Evolutionary conservation across 345 rosid species (phyloP).

Genomic region (Erodium maritimum): DNA sequence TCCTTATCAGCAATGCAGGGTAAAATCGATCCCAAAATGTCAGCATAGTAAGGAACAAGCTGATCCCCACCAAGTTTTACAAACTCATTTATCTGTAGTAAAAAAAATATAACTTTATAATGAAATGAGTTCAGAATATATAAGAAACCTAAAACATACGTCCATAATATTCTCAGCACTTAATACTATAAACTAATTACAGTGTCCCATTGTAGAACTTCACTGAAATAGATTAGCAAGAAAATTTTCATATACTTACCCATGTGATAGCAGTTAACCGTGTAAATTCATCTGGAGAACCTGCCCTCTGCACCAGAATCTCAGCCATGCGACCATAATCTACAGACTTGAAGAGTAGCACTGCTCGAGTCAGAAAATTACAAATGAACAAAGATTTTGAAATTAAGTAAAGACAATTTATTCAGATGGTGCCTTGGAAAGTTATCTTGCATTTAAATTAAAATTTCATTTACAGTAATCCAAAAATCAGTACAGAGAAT

Average conservation of each 20-base stretch:
- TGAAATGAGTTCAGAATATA: neutral
- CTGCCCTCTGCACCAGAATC: conserved; percentile 93
- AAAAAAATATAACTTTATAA: neutral
- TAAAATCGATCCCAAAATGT: conserved; percentile 87
- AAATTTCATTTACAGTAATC: neutral
- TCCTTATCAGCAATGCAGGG: conserved; percentile 98
- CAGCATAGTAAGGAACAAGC: conserved; percentile 91
- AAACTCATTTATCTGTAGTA: conserved; percentile 81
- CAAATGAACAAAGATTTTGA: conserved; percentile 28
- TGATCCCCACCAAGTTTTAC: conserved; percentile 99
- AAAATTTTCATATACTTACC: conserved; percentile 33
- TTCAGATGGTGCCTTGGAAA: neutral
- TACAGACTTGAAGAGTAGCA: conserved; percentile 98
- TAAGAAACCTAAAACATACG: neutral
- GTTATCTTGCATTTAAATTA: neutral
- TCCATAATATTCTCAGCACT: neutral
- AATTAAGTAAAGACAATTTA: conserved; percentile 2
- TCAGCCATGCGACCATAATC: conserved; percentile 99
- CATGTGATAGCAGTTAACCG: conserved; percentile 94
- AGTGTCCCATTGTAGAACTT: neutral
- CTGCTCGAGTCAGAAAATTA: conserved; percentile 78
- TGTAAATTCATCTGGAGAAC: conserved; percentile 89
- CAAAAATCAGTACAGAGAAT: neutral
- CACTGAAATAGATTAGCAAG: neutral
- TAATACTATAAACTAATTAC: too few relatives aligned